Conservation (phyloP, 257 asterid species). For the Rubia yunnanensis region DNA sequence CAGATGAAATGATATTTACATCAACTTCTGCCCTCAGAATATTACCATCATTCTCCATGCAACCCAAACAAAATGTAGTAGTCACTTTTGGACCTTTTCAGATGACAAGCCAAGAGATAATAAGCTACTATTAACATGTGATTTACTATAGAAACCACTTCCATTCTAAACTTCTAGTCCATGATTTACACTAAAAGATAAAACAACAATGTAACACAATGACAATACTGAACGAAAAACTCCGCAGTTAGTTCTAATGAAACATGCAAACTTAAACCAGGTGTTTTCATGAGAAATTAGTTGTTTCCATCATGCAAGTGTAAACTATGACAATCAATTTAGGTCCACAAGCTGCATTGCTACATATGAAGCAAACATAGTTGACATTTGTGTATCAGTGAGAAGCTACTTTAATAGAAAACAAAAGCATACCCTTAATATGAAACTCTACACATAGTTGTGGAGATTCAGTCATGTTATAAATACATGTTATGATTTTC, state of each 20-base stretch:
- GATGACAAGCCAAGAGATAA: constrained; percentile 18
- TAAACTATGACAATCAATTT: background rate
- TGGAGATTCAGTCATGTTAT: background rate
- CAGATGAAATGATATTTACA: constrained; percentile 24
- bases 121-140: constrained; percentile 14
- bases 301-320: background rate
- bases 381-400: background rate
- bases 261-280: background rate
- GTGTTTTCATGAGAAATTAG: background rate
- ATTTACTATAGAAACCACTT: background rate
- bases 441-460: background rate
- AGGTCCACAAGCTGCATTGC: background rate
- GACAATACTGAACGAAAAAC: background rate
- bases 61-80: constrained; percentile 44
- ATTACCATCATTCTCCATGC: constrained; percentile 37
- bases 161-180: background rate
- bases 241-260: background rate
- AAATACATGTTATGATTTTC: background rate
- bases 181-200: background rate
- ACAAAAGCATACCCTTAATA: background rate
- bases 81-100: constrained; percentile 68
- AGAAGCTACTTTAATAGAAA: background rate
- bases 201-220: background rate
- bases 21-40: constrained; percentile 20
- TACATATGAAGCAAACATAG: background rate